Evolutionary conservation across 106 monocot genomes (phyloP).

Genomic region (Apostasia ramifera): DNA sequence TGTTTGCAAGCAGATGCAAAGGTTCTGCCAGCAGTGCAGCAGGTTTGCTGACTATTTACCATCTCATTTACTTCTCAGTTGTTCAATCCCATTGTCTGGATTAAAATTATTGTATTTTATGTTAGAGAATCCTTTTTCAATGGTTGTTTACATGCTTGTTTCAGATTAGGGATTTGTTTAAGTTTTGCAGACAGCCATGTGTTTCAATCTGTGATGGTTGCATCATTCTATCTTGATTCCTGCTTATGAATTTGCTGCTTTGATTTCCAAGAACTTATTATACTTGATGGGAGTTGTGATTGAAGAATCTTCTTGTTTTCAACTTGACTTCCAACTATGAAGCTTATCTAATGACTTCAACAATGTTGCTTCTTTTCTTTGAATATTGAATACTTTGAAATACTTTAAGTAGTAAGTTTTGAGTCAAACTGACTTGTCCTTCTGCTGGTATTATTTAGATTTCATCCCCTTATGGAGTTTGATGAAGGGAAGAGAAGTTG

Average conservation of each 20-base stretch:
- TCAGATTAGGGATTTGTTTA: not conserved
- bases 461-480: slow-evolving; percentile 85
- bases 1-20: slow-evolving; percentile 85
- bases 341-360: not conserved
- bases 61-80: too few relatives aligned
- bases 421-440: not conserved
- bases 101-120: too few relatives aligned
- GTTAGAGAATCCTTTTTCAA: too few relatives aligned
- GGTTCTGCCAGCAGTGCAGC: slow-evolving; percentile 99
- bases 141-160: too few relatives aligned
- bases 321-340: not conserved
- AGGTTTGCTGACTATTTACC: slow-evolving; percentile 33
- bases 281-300: too few relatives aligned
- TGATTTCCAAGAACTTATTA: too few relatives aligned
- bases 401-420: not conserved
- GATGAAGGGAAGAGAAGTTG: slow-evolving; percentile 99
- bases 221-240: too few relatives aligned
- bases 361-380: not conserved
- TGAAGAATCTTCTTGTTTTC: not conserved
- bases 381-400: not conserved
- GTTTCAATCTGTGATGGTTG: too few relatives aligned
- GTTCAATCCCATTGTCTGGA: too few relatives aligned
- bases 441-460: slow-evolving; percentile 28
- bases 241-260: too few relatives aligned
- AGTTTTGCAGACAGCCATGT: not conserved